phyloP scores from a whole-genome alignment of 2,329 filamentous ascomycete genomes.

The Phoma herbarum region DNA sequence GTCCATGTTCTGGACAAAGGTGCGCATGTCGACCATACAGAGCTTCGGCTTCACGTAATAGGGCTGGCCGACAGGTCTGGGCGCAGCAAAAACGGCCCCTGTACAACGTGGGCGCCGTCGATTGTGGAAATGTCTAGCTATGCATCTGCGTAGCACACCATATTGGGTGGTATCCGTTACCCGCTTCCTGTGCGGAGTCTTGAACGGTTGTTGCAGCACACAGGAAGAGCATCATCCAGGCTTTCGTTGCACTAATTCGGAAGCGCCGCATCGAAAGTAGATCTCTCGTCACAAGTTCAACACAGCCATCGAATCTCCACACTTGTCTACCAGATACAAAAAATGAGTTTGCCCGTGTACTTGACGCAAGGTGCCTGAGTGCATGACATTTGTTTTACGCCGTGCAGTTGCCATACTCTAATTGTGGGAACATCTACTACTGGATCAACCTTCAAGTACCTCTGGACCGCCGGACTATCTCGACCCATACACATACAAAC shows the following conservation, averaged over 20 bases:
- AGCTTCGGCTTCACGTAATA: conserved; percentile 11
- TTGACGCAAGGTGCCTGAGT: conserved; percentile 2
- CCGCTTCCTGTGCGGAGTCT: conserved; percentile 12
- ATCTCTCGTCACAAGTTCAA: neutral
- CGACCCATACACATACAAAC: neutral
- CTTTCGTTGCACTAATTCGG: conserved; percentile 16
- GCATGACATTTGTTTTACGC: conserved; percentile 7
- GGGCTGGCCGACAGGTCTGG: conserved; percentile 18
- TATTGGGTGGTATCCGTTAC: conserved; percentile 20
- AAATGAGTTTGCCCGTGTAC: neutral
- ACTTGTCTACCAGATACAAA: neutral
- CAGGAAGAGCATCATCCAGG: conserved; percentile 9
- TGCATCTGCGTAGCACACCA: conserved; percentile 18
- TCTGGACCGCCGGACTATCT: neutral
- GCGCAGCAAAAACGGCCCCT: conserved; percentile 10
- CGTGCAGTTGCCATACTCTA: neutral
- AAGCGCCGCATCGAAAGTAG: conserved; percentile 17
- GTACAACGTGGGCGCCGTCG: conserved; percentile 15
- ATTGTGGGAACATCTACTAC: neutral
- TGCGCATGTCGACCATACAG: conserved; percentile 10
- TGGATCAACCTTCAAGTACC: conserved; percentile 2
- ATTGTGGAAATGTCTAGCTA: conserved; percentile 10
- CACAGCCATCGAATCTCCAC: conserved; percentile 12
- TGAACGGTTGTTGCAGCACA: conserved; percentile 7
- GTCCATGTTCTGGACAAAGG: neutral